Base-by-base conservation (phyloP, 257 asterid species). In the Echium plantagineum region DNA sequence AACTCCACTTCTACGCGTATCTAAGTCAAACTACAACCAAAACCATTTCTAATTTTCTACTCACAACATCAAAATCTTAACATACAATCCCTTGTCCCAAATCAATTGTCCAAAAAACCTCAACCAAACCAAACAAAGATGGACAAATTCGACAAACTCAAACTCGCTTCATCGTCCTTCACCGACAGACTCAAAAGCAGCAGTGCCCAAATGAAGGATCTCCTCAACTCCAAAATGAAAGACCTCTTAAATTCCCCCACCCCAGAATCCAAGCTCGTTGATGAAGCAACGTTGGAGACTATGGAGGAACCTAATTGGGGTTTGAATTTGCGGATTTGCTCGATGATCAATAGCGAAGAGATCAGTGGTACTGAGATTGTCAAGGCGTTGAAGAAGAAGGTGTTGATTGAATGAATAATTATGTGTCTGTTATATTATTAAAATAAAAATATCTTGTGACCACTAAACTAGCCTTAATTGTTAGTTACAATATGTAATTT, bases 241-340 rank as follows among this genome's bases (percentile, higher is more conserved):
- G 95, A 84, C 57, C 78, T 90, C 38, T 82, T 90, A 13, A 87
- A 80, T 55, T 63, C 82, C 32, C 89, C 95, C n/a, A 90, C 97
- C 0, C 94, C 88, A 1, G 97, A 90, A 65, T 86, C 96, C 30
- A 86, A 78, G 69, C 69, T 80, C 64, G 94, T 90, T 15, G 97
- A 90, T 59, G 95, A 90, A 71, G 97, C 97, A 31, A 90, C 97
- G 5, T 57, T 77, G 16, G 95, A 90, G 49, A 55, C 84, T 8
- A 57, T 86, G 72, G 72, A 60, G 28, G 96, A 81, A 56, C 90
- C 95, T 16, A 85, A 90, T 58, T 90, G 95, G 97, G 87, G 95
- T n/a, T 81, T 90, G 55, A 90, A 90, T 57, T 86, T 90, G n/a
- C 85, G 97, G 60, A 90, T 90, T 58, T 90, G 97, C 70, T 79